Conservation (phyloP, 2,329 filamentous ascomycete species). For the Penicillium paneum region DNA sequence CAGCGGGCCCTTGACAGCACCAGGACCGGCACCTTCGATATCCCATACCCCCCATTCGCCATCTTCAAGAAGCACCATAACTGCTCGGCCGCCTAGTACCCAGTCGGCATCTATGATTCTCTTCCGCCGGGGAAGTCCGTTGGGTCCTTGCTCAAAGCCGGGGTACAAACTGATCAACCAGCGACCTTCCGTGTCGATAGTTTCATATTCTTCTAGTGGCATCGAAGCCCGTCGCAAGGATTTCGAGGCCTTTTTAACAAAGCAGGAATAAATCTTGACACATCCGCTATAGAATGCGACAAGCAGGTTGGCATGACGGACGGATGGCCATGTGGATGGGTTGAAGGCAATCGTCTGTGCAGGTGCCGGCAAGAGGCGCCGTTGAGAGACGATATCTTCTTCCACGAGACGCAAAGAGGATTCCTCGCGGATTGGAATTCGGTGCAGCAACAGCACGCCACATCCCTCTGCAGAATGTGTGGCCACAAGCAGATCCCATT, state of each 20-base stretch:
- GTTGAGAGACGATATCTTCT: slow-evolving; percentile 44
- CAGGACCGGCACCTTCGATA: slow-evolving; percentile 45
- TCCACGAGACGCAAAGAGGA: slow-evolving; percentile 28
- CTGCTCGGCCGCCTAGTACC: slow-evolving; percentile 44
- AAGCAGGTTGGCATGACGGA: slow-evolving; percentile 54
- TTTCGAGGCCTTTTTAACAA: slow-evolving; percentile 32
- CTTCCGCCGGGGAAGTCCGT: slow-evolving; percentile 37
- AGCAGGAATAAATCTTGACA: slow-evolving; percentile 57
- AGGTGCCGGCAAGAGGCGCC: slow-evolving; percentile 49
- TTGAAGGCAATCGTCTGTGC: slow-evolving; percentile 55
- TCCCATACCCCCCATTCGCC: slow-evolving; percentile 52
- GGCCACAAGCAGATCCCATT: slow-evolving; percentile 47
- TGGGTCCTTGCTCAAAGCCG: slow-evolving; percentile 36
- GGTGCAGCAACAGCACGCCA: slow-evolving; percentile 46
- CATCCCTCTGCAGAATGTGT: slow-evolving; percentile 46
- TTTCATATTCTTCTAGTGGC: slow-evolving; percentile 33
- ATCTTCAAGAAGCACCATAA: slow-evolving; percentile 46
- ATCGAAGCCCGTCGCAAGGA: slow-evolving; percentile 28
- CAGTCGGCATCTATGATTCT: slow-evolving; percentile 46
- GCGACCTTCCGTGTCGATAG: slow-evolving; percentile 36
- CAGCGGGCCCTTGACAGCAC: slow-evolving; percentile 38
- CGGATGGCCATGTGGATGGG: slow-evolving; percentile 51
- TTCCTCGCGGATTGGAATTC: slow-evolving; percentile 37
- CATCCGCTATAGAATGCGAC: slow-evolving; percentile 54
- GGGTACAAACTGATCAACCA: slow-evolving; percentile 47